Evolutionary conservation across 257 asterid species (phyloP), one percentile per base, ranked within the genome.

Genomic region (Capsicum rhomboideum): DNA sequence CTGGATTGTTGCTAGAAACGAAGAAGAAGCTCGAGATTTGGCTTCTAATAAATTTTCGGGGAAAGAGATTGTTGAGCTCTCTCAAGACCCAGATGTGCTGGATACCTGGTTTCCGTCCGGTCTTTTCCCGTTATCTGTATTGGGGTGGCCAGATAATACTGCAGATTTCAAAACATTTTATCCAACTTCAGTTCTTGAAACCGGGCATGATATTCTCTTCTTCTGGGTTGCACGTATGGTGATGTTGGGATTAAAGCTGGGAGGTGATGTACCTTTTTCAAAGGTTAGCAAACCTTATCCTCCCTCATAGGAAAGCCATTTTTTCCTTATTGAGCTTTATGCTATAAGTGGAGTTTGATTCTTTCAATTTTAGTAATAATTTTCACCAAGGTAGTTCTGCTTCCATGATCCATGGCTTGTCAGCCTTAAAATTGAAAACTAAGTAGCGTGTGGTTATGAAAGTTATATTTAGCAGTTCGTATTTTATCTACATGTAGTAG

Each of bases 141-240:
- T 96, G 90, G 99, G 99, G 61, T 94, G 98, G 98, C 99, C 98
- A 58, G 94, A 94, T 84, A 88, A 93, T 86, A 92, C 98, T n/a
- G 88, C 90, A 37, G 98, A 96, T 90, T 83, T 94, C 20, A 91
- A 83, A 85, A 82, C 93, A 61, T 96, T 94, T 90, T 96, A 96
- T 87, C 97, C 99, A 21, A 93, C 97, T 87, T 85, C 98, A 63
- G 97, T 96, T 84, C 97, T 94, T 79, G 98, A 96, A 90, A 96
- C 99, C 34, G 99, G 99, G 29, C 98, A 92, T 61, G 98, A 96
- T 83, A 93, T 94, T 90, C 93, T 96, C 80, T 96, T 96, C 87
- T 93, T 94, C 86, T 94, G 99, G 98, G 99, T 94, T 80, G 98
- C 99, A 81, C 97, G 98, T 77, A 94, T 94, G 99, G 99, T 93